Percentiles rank a stretch among this genome's conserved stretches.
phyloP scores from a whole-genome alignment of 805 yeast genomes.

The Pichia nanzhaoensis region DNA sequence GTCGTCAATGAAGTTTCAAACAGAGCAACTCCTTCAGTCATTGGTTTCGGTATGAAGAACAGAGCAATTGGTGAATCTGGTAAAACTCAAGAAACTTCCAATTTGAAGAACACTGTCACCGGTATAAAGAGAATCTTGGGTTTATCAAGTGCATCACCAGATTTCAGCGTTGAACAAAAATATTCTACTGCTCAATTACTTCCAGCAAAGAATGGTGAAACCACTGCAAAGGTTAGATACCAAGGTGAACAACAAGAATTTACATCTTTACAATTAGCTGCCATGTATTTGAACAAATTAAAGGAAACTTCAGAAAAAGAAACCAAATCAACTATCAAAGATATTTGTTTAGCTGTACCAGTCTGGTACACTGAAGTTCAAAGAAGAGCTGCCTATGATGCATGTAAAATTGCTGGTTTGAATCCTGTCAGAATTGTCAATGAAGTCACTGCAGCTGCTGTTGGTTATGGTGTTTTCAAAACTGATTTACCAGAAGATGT shows the following conservation, averaged over 20 bases:
- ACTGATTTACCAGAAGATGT: conserved; percentile 92
- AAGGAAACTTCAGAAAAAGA: conserved; percentile 75
- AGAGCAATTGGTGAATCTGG: conserved; percentile 94
- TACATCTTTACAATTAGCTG: conserved; percentile 84
- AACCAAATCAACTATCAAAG: conserved; percentile 74
- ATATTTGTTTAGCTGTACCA: conserved; percentile 93
- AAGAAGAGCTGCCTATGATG: conserved; percentile 94
- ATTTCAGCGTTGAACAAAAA: conserved; percentile 64
- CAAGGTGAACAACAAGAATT: conserved; percentile 72
- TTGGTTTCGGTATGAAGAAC: conserved; percentile 86
- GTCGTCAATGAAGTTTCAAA: conserved; percentile 98
- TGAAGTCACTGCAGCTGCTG: conserved; percentile 98
- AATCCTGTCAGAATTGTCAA: conserved; percentile 98
- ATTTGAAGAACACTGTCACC: conserved; percentile 93
- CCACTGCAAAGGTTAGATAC: conserved; percentile 82
- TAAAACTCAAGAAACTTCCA: conserved; percentile 93
- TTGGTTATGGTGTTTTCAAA: conserved; percentile 98
- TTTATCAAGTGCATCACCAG: conserved; percentile 66
- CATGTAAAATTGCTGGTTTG: conserved; percentile 91
- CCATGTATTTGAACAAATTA: conserved; percentile 90
- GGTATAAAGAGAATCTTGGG: conserved; percentile 92
- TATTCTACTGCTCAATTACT: conserved; percentile 63
- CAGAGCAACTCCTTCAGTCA: conserved; percentile 84
- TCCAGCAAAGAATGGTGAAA: conserved; percentile 62
- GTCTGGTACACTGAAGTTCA: conserved; percentile 95